Base-by-base conservation (phyloP, 495 filamentous ascomycete genomes). In the Aspergillus saccharolyticus region DNA sequence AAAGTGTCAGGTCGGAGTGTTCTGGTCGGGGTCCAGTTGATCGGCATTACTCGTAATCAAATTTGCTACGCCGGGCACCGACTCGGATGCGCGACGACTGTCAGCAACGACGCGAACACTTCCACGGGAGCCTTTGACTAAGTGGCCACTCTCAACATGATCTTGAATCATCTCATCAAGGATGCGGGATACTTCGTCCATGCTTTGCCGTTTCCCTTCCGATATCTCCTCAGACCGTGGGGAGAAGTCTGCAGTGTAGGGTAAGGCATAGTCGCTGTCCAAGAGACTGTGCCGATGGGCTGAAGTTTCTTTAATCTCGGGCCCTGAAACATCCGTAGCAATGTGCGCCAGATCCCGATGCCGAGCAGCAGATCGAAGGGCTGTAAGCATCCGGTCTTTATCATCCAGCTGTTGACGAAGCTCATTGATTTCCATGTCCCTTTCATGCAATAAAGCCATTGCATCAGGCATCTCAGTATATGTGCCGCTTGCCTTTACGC, bases 81-180 rank as follows among this genome's bases (percentile, higher is more conserved):
- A 68, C 21, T 70, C 63, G 14, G 76, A 78, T 46, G 66, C 63
- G 49, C 73, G 70, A 46, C 68, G 74, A 52, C 64, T 70, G 44
- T 69, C 70, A 17, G 52, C 62, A 44, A 75, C 74, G 22, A 84
- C 54, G 24, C 76, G 73, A 39, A 85, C 74, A 56, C 80, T 81
- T 15, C 84, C 84, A 50, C 83, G 76, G 30, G 71, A 70, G 44
- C 83, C 78, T 54, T 85, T 81, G 24, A 87, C 74, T 44, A 87
- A 62, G 48, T 85, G 80, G 16, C 87, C 87, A 25, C 77, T 78
- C 60, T 91, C 88, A 51, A 92, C 87, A 19, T 88, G 84, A 65
- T 90, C 87, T 69, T 90, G 88, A 57, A 96, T 94, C 91, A 96
- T 96, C 70, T 94, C 89, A 60, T 96, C 91, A 28, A 96, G 80